phyloP scores from a whole-genome alignment of 1,284 basidiomycete genomes.

The Boletus mariae region DNA sequence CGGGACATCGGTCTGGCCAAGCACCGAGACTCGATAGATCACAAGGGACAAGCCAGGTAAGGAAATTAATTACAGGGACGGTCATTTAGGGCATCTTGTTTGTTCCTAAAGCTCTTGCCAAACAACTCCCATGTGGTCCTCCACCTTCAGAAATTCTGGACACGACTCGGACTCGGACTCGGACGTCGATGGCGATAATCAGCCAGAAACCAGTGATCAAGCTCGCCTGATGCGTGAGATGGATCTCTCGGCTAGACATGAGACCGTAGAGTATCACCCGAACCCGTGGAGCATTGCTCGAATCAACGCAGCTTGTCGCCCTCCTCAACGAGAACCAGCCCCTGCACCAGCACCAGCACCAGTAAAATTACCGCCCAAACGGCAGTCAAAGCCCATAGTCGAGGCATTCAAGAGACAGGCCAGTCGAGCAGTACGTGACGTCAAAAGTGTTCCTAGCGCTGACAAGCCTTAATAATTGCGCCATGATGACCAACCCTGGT shows the following conservation, averaged over 20 bases:
- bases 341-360: background rate
- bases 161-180: constrained; percentile 20
- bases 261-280: constrained; percentile 57
- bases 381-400: constrained; percentile 22
- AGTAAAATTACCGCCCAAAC: background rate
- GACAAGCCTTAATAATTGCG: background rate
- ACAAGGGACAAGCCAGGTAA: background rate
- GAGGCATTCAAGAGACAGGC: constrained; percentile 29
- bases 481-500: too few relatives aligned
- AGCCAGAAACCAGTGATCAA: constrained; percentile 23
- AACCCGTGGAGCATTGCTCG: constrained; percentile 76
- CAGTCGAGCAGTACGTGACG: constrained; percentile 1
- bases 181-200: constrained; percentile 7
- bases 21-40: background rate
- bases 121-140: constrained; percentile 31
- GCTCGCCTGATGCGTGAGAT: constrained; percentile 45
- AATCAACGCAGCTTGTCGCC: constrained; percentile 60
- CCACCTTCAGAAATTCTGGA: constrained; percentile 28
- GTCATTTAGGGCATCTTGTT: constrained; percentile 4
- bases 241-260: constrained; percentile 55
- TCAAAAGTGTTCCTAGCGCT: background rate
- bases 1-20: background rate
- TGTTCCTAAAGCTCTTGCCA: constrained; percentile 15
- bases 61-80: background rate
- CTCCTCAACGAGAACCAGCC: constrained; percentile 13